Conservation (phyloP, 768 basidiomycete species). For the Termitomyces heimii region DNA sequence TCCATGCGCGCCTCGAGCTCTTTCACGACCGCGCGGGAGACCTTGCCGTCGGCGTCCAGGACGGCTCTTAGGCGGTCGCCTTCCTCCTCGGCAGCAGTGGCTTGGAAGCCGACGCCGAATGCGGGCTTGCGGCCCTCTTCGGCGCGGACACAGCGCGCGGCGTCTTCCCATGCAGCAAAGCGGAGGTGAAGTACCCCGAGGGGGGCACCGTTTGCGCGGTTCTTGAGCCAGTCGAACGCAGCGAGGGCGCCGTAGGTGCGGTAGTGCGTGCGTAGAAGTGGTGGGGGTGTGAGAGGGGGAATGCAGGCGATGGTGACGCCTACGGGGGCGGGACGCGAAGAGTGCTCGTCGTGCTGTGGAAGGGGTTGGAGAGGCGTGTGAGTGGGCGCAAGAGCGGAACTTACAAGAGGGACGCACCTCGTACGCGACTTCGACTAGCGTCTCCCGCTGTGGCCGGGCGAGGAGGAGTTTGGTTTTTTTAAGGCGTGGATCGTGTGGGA, state of each 20-base stretch:
- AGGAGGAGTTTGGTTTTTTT: constrained; percentile 14
- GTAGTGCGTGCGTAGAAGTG: constrained; percentile 63
- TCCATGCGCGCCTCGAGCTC: constrained; percentile 55
- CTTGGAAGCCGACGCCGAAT: constrained; percentile 19
- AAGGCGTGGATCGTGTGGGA: constrained; percentile 50
- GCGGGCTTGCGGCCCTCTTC: constrained; percentile 61
- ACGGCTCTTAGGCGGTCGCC: constrained; percentile 67
- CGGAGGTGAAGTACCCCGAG: constrained; percentile 79
- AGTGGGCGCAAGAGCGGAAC: background rate
- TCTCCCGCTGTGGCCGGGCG: constrained; percentile 17
- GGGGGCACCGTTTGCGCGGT: constrained; percentile 72
- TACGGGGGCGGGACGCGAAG: constrained; percentile 65
- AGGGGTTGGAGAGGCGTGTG: background rate
- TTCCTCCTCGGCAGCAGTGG: constrained; percentile 33
- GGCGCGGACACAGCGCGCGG: constrained; percentile 55
- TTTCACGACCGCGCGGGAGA: constrained; percentile 58
- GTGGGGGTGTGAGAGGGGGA: constrained; percentile 63
- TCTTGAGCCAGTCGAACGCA: constrained; percentile 73
- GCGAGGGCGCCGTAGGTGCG: constrained; percentile 51
- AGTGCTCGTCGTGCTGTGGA: constrained; percentile 67
- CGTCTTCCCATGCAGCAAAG: constrained; percentile 61
- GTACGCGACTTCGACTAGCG: constrained; percentile 44
- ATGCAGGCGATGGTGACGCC: constrained; percentile 70
- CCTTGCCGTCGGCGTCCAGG: constrained; percentile 70
- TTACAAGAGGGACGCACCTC: constrained; percentile 36